Conservation (phyloP, 2,329 filamentous ascomycete species). For the Ceratocystis huliohia region DNA sequence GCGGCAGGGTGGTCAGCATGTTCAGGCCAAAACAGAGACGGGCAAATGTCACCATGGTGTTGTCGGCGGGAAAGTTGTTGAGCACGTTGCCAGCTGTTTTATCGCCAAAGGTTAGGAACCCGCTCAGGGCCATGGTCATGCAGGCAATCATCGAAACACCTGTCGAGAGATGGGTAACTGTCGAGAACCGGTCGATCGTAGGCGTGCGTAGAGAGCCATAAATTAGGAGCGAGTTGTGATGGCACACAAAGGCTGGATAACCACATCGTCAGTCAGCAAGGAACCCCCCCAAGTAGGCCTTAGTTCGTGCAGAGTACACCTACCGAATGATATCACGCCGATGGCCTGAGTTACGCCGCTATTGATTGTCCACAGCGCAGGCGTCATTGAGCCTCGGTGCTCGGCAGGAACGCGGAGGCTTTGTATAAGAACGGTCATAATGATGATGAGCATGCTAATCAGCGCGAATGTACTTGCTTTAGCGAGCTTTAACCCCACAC, state of each 20-base stretch:
- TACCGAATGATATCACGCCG: slow-evolving; percentile 95
- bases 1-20: slow-evolving; percentile 92
- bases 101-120: slow-evolving; percentile 87
- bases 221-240: slow-evolving; percentile 95
- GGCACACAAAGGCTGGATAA: slow-evolving; percentile 49
- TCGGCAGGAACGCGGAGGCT: slow-evolving; percentile 61
- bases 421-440: slow-evolving; percentile 77
- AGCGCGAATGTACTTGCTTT: slow-evolving; percentile 91
- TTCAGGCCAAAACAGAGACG: slow-evolving; percentile 93
- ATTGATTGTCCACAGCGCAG: slow-evolving; percentile 64
- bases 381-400: slow-evolving; percentile 56
- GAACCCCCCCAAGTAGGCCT: too few relatives aligned
- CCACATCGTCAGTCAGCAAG: neutral
- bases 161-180: slow-evolving; percentile 88
- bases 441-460: slow-evolving; percentile 82
- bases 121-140: slow-evolving; percentile 71
- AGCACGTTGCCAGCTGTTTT: slow-evolving; percentile 88
- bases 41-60: slow-evolving; percentile 86
- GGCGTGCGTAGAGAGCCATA: slow-evolving; percentile 91
- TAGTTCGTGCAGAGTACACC: slow-evolving; percentile 23
- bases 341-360: slow-evolving; percentile 87
- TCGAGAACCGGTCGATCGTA: slow-evolving; percentile 87
- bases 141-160: slow-evolving; percentile 84
- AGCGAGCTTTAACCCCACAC: slow-evolving; percentile 50
- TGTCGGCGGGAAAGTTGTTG: slow-evolving; percentile 90